Base-by-base conservation (phyloP, 257 asterid species). In the Nicotiana otophora region DNA sequence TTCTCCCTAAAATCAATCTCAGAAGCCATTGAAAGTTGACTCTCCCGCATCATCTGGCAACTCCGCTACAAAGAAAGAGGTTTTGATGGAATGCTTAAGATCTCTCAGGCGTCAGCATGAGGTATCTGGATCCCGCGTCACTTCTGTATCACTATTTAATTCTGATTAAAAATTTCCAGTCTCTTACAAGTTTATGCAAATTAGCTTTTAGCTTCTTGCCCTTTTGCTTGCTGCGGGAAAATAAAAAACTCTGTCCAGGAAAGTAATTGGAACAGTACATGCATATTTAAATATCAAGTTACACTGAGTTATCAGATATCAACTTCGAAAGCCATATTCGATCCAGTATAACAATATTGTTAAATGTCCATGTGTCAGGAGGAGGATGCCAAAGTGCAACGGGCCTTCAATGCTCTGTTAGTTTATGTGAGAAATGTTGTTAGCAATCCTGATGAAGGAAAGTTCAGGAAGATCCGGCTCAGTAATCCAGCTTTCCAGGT, bases 401-500 rank as follows among this genome's bases (percentile, higher is more conserved):
- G 84, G 82, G 92, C 95, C 62, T 93, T 90, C 83, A 88, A 83
- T 72, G 86, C 95, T 84, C 93, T 94, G 84, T 81, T 86, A 77
- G 89, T 88, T 62, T 94, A 87, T 75, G 93, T 93, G 83, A 88
- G 78, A 53, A 94, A 94, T 77, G 86, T 93, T 2, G 77, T 82
- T 63, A 84, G 63, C 60, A 65, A 90, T 87, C 97, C 98, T 15
- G 90, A 87, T 14, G 94, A 89, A 19, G 93, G 31, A 15, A 94
- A 87, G 87, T 94, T 92, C 87, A 89, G 97, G 91, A 93, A 82
- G 91, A 93, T 94, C 83, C 94, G 98, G 80, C 84, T 90, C 66
- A 85, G 82, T 87, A 94, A 91, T 86, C 95, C 97, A 15, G 86
- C 87, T 23, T 94, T 94, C 85, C 96, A 89, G 97, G 98, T 94